A percentile compares a stretch with the other conserved stretches of the same genome.
phyloP scores from a whole-genome alignment of 768 basidiomycete genomes.

The Russula olivacea region DNA sequence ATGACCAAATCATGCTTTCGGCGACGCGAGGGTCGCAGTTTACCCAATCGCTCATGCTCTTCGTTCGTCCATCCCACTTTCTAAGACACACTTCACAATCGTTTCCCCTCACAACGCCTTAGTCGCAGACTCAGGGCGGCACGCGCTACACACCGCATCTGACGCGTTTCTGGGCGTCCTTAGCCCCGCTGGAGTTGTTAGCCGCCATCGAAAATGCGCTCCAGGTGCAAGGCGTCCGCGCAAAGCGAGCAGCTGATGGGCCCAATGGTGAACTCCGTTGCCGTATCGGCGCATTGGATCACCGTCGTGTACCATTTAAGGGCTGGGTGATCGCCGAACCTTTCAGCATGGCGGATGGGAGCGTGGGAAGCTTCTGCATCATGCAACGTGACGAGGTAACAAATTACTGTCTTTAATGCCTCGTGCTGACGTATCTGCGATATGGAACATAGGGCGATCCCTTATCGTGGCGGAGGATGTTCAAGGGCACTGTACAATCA shows the following conservation, averaged over 20 bases:
- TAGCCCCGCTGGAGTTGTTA: conserved; percentile 49
- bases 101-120: conserved; percentile 1
- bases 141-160: conserved; percentile 65
- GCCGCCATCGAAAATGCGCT: conserved; percentile 51
- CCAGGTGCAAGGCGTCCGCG: conserved; percentile 37
- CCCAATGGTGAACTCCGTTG: conserved; percentile 31
- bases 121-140: conserved; percentile 83
- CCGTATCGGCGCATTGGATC: conserved; percentile 64
- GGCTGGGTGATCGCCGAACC: conserved; percentile 70
- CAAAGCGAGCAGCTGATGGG: conserved; percentile 8
- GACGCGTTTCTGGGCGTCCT: conserved; percentile 72
- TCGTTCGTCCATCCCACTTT: conserved; percentile 48
- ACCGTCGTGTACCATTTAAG: conserved; percentile 56
- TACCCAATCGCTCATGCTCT: conserved; percentile 73
- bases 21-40: conserved; percentile 61
- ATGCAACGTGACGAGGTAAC: conserved; percentile 65
- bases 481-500: conserved; percentile 56
- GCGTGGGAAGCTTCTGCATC: conserved; percentile 56
- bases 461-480: conserved; percentile 70
- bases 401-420: conserved; percentile 15
- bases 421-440: not conserved
- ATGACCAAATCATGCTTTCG: conserved; percentile 55
- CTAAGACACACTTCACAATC: not conserved
- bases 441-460: conserved; percentile 56
- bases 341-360: conserved; percentile 42